These are phyloP conservation scores for Hortaea sp. DNA, from an alignment of 2,329 filamentous ascomycete species.

Conservation along the genomic window DNA sequence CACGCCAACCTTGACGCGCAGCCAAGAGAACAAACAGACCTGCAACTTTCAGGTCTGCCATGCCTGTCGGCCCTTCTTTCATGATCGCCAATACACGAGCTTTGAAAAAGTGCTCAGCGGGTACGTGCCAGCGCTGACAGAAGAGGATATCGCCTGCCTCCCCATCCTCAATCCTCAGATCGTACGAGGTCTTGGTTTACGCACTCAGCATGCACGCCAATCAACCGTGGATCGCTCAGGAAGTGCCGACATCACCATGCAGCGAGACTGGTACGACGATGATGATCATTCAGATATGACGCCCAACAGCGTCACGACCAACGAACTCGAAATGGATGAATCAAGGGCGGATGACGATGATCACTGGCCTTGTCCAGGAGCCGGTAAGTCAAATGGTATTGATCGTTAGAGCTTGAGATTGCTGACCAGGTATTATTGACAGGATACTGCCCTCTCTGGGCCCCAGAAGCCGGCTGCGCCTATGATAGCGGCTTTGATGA, in stretches of 20 bases:
- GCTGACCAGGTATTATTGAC: too few relatives aligned
- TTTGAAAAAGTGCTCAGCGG: constrained; percentile 34
- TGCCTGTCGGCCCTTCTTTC: constrained; percentile 40
- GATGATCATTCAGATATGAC: constrained; percentile 19
- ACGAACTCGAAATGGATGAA: constrained; percentile 10
- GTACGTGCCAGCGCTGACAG: constrained; percentile 24
- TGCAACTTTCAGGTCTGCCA: constrained; percentile 41
- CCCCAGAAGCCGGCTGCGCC: constrained; percentile 18
- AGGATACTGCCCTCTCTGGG: constrained; percentile 16
- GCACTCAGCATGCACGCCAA: background rate
- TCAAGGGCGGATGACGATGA: constrained; percentile 1
- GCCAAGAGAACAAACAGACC: background rate
- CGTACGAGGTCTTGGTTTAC: constrained; percentile 27
- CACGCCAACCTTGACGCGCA: constrained; percentile 3
- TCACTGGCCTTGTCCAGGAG: constrained; percentile 3
- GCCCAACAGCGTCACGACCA: constrained; percentile 10
- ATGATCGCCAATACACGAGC: constrained; percentile 36
- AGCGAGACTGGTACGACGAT: constrained; percentile 12
- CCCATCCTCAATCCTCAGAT: constrained; percentile 27
- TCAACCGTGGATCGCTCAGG: background rate
- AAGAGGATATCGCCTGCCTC: constrained; percentile 22
- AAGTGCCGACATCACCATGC: constrained; percentile 20
- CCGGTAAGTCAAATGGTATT: background rate
- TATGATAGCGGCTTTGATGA: constrained; percentile 22
- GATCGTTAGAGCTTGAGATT: too few relatives aligned